Evolutionary conservation across 345 rosid species (phyloP).

Genomic region (Cardamine chenopodiifolia): DNA sequence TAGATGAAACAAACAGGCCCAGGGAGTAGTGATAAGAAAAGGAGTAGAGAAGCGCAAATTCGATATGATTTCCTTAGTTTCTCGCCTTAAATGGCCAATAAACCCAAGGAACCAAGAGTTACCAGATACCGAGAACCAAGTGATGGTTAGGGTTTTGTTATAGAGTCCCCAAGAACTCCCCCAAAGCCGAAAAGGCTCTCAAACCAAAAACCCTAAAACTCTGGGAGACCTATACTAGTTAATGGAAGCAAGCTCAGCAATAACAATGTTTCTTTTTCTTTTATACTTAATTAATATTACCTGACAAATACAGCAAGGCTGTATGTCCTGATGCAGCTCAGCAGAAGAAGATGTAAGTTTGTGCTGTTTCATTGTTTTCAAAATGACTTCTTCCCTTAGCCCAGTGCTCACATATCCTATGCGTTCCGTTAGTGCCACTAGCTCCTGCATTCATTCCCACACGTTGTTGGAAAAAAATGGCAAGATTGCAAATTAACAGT

Average conservation of each 20-base stretch:
- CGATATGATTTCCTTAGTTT: neutral
- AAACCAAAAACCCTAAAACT: neutral
- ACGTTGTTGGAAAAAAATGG: neutral
- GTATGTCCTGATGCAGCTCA: conserved; percentile 48
- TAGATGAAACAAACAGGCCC: neutral
- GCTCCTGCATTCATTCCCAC: conserved; percentile 56
- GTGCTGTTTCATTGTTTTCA: conserved; percentile 56
- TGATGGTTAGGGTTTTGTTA: neutral
- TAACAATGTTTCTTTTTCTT: neutral
- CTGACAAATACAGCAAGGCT: conserved; percentile 95
- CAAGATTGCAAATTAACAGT: neutral
- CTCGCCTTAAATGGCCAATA: neutral
- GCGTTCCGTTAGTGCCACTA: conserved; percentile 86
- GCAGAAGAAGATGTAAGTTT: conserved; percentile 40
- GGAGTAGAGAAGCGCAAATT: neutral
- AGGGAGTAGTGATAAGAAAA: neutral
- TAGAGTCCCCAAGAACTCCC: neutral
- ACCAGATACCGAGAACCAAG: neutral
- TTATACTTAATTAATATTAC: conserved; percentile 23
- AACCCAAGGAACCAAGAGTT: neutral
- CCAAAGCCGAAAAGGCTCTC: neutral
- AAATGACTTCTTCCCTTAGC: conserved; percentile 67
- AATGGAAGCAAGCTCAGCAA: neutral
- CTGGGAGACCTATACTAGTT: no score
- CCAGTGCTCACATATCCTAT: conserved; percentile 92